Percentiles rank a stretch among this genome's conserved stretches.
phyloP scores from a whole-genome alignment of 768 basidiomycete genomes.

The Calocera viscosa region DNA sequence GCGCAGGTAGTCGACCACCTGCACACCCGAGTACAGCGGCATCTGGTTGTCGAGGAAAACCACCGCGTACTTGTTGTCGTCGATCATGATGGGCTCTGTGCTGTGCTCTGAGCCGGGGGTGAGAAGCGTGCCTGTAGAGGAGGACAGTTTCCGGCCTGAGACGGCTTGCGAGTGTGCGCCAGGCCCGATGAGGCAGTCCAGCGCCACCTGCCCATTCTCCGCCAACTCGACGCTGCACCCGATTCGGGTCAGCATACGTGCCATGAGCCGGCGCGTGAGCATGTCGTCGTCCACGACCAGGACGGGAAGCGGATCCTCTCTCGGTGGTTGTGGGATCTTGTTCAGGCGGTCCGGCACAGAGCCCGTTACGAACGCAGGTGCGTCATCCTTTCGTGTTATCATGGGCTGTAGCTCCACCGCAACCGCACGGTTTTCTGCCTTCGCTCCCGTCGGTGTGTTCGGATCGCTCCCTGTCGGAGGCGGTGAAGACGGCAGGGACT shows the following conservation, averaged over 20 bases:
- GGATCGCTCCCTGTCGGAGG: background rate
- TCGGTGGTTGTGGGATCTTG: background rate
- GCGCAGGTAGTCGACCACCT: conserved; percentile 53
- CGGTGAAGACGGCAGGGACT: background rate
- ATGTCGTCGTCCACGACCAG: conserved; percentile 26
- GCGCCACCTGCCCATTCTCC: conserved; percentile 24
- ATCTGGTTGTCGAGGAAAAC: conserved; percentile 66
- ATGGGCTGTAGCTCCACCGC: background rate
- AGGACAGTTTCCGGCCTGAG: background rate
- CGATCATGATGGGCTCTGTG: background rate
- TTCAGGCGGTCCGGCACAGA: background rate
- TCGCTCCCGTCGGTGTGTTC: background rate
- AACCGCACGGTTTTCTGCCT: background rate
- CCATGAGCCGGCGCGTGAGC: conserved; percentile 25
- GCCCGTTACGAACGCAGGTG: background rate
- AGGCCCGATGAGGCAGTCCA: conserved; percentile 43
- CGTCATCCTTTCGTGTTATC: background rate
- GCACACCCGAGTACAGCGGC: conserved; percentile 53
- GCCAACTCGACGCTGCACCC: conserved; percentile 23
- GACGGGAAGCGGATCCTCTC: conserved; percentile 14
- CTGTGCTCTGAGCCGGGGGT: conserved; percentile 3
- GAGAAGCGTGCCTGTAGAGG: background rate
- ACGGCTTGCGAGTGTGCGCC: conserved; percentile 10
- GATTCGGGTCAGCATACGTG: conserved; percentile 24
- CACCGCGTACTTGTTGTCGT: conserved; percentile 29